Conservation (phyloP, 2,329 filamentous ascomycete genomes). For the Cercospora citrullina region DNA sequence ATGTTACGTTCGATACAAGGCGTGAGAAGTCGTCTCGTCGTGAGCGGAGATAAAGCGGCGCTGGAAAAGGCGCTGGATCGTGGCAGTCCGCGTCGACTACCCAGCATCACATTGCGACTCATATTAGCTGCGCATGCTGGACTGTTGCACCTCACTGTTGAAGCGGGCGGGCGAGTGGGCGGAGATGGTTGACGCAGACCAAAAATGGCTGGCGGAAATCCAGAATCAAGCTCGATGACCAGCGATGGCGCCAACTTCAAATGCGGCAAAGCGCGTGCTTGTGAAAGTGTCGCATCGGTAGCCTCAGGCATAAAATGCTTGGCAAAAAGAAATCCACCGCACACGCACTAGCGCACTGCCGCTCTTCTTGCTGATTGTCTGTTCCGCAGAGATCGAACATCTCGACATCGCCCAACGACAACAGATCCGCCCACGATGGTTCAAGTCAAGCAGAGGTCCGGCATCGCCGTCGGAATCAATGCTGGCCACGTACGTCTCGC, state of each 20-base stretch:
- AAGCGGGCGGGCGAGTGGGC: slow-evolving; percentile 11
- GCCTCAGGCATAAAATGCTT: not conserved
- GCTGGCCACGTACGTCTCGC: slow-evolving; percentile 63
- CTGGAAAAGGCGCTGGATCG: slow-evolving; percentile 16
- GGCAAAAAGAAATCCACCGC: slow-evolving; percentile 10
- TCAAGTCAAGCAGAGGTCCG: slow-evolving; percentile 56
- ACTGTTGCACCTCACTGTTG: slow-evolving; percentile 18
- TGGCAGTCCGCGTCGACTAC: slow-evolving; percentile 24
- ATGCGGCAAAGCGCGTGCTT: not conserved
- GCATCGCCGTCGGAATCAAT: slow-evolving; percentile 63
- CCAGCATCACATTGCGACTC: slow-evolving; percentile 43
- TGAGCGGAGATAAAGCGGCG: slow-evolving; percentile 14
- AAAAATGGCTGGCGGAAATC: slow-evolving; percentile 5
- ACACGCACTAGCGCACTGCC: slow-evolving; percentile 4
- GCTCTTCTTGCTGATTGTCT: not conserved
- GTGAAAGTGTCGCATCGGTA: slow-evolving; percentile 1
- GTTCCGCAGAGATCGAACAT: slow-evolving; percentile 24
- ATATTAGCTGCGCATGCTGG: slow-evolving; percentile 37
- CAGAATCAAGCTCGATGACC: slow-evolving; percentile 14
- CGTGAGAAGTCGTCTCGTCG: slow-evolving; percentile 16
- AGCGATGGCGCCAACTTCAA: not conserved
- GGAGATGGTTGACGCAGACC: slow-evolving; percentile 13
- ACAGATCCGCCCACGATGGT: slow-evolving; percentile 46
- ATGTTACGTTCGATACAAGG: slow-evolving; percentile 5
- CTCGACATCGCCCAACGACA: slow-evolving; percentile 30